phyloP scores from a whole-genome alignment of 148 eudicot genomes.

The Arctostaphylos glauca region DNA sequence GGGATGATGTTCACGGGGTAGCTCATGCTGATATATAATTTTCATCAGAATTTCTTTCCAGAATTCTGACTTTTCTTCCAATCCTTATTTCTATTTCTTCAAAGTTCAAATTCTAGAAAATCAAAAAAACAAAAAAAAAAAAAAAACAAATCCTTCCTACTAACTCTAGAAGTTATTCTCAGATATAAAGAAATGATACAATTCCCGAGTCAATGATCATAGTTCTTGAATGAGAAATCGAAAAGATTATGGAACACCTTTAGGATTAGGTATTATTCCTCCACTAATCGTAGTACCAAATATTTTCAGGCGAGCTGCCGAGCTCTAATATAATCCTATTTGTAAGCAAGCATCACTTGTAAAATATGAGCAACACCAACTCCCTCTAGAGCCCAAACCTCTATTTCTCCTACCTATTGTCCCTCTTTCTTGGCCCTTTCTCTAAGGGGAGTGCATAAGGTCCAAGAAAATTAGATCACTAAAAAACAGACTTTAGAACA shows the following conservation, averaged over 20 bases:
- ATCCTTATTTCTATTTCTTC: background rate
- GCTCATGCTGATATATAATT: background rate
- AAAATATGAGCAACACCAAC: no score
- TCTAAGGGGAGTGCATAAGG: no score
- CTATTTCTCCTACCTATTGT: no score
- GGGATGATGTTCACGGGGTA: background rate
- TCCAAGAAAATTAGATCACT: no score
- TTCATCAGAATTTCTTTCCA: background rate
- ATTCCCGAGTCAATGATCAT: background rate
- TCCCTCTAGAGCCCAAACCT: no score
- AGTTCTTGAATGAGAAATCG: background rate
- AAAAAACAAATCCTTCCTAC: no score
- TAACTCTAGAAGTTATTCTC: background rate
- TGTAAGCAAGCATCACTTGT: no score
- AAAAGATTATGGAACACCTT: background rate
- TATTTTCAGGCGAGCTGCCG: slow-evolving; percentile 14
- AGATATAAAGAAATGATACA: background rate
- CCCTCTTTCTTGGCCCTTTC: no score
- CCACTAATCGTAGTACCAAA: slow-evolving; percentile 16
- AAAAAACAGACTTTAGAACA: no score
- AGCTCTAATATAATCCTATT: slow-evolving; percentile 18
- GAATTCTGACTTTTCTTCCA: background rate
- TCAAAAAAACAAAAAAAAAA: no score
- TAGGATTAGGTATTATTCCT: background rate
- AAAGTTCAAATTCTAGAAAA: background rate